Base-by-base conservation (phyloP, 768 basidiomycete genomes). In the Lactifluus echinatus region DNA sequence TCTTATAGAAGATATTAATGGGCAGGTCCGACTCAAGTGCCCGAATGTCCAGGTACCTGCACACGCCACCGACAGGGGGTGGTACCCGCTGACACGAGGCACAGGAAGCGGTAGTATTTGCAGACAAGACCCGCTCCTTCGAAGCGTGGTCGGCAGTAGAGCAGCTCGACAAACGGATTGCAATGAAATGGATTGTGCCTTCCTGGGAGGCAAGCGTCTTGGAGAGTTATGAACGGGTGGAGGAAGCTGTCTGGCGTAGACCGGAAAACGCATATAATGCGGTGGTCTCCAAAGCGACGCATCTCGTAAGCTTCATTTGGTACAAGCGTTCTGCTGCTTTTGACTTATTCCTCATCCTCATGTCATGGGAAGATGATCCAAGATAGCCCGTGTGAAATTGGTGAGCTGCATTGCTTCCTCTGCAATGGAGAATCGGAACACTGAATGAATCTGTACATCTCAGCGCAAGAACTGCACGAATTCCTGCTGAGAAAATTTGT, bases 21-120 rank as follows among this genome's bases (percentile, higher is more conserved):
- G 76, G 0, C 70, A 73, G 1, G 75, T 82, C 10, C 74, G 67
- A 42, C 78, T 92, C 39, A 90, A 89, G 68, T 88, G 79, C 77
- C 70, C 81, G 1, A 75, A 76, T 2, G 60, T 86, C 5, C 83
- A 82, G 52, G 72, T 72, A 50, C 14, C 40, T 26, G 19, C 26
- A 3, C n/a, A 28, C 4, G 36, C 45, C 26, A 39, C 44, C 5
- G 23, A 21, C 43, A 34, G 28, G 10, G 36, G 24, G 46, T 19
- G 17, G 28, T n/a, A n/a, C 19, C 12, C 28, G 31, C 45, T 50
- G 29, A 55, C 37, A 29, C 28, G 17, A 45, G 36, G 34, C 34
- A 44, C 61, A 74, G 63, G 89, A 91, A 69, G 84, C 79, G 2
- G 66, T 79, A 3, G 72, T 78, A 17, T 88, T 87, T 67, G 69